Evolutionary conservation across 495 filamentous ascomycete species (phyloP), one percentile per base, ranked within the genome.

Genomic region (Terfezia boudieri): DNA sequence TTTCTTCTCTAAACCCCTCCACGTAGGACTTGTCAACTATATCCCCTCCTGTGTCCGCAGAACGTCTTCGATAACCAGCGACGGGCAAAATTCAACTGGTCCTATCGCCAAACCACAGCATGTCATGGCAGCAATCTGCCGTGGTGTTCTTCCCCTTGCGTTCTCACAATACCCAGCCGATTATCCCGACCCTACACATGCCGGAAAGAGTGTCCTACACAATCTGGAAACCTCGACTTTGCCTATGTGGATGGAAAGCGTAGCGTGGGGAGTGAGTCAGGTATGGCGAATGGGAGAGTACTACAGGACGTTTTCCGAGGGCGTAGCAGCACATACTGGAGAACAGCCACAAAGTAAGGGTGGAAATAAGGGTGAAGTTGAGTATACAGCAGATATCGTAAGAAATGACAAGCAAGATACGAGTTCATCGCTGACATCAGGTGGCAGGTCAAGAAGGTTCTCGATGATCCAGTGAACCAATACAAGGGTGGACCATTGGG

Each of bases 241-340:
- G 14, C 59, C 59, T 12, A 41, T 54, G 54, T 61, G 58, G 60
- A 60, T 61, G 60, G 60, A 60, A 53, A 52, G 38, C 9, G 51
- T 48, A 36, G 60, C 60, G 5, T 62, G 60, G 60, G 43, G 57
- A 36, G 51, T 53, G 9, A 60, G 58, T 10, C 59, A 61, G 36
- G 59, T 57, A 53, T 61, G 59, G 59, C 20, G 52, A 37, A 52
- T 60, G 41, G 59, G 59, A 36, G 54, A 56, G 38, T 61, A 61
- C 54, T 61, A 60, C 50, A 41, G 58, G 35, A 61, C 59, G 20
- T 61, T 60, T 50, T 48, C 50, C 8, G 57, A 51, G 50, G 26
- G 50, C 50, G 14, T 22, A 6, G 26, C 17, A n/a, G 50, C 26
- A 49, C n/a, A 49, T 51, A 36, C 41, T 43, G 38, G 20, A 43